A percentile compares a stretch with the other conserved stretches of the same genome.
These are phyloP conservation scores for Ophiostoma piceae DNA, from an alignment of 2,329 filamentous ascomycete species.

Conservation along the genomic window DNA sequence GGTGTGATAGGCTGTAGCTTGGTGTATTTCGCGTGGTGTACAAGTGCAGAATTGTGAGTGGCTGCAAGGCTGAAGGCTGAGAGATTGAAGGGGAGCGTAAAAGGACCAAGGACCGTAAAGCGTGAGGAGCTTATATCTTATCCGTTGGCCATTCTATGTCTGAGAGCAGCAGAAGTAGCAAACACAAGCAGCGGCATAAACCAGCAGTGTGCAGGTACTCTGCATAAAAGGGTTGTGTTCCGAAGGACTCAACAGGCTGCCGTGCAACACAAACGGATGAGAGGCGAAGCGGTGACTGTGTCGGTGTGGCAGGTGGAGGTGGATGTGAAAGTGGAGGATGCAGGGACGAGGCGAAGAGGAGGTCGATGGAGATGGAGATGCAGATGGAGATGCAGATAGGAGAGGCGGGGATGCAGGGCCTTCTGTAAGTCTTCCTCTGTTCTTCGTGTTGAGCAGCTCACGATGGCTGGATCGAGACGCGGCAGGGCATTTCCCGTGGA, in stretches of 20 bases:
- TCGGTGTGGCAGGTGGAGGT: not conserved
- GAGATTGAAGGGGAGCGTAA: not conserved
- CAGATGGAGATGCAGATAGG: not conserved
- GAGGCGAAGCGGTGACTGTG: constrained; percentile 1
- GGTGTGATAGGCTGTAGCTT: not conserved
- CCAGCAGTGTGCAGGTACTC: not conserved
- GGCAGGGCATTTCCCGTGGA: constrained; percentile 18
- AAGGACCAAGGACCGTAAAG: not conserved
- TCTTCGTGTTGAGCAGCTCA: not conserved
- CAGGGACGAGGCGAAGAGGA: not conserved
- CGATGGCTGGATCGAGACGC: constrained; percentile 20
- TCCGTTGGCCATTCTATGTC: constrained; percentile 16
- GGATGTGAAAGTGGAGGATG: not conserved
- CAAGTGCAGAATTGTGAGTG: constrained; percentile 4
- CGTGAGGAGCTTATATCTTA: constrained; percentile 16
- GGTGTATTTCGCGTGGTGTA: not conserved
- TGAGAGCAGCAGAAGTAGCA: not conserved
- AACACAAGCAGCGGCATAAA: constrained; percentile 5
- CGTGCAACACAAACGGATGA: constrained; percentile 18
- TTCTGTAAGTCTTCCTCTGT: not conserved
- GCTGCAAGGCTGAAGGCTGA: constrained; percentile 13
- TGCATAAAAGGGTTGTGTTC: not conserved
- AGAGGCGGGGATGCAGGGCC: not conserved
- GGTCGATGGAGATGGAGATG: not conserved
- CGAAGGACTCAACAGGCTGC: constrained; percentile 15